Evolutionary conservation across 2,329 filamentous ascomycete species (phyloP), one percentile per base, ranked within the genome.

Genomic region (Leptographium lundbergii): DNA sequence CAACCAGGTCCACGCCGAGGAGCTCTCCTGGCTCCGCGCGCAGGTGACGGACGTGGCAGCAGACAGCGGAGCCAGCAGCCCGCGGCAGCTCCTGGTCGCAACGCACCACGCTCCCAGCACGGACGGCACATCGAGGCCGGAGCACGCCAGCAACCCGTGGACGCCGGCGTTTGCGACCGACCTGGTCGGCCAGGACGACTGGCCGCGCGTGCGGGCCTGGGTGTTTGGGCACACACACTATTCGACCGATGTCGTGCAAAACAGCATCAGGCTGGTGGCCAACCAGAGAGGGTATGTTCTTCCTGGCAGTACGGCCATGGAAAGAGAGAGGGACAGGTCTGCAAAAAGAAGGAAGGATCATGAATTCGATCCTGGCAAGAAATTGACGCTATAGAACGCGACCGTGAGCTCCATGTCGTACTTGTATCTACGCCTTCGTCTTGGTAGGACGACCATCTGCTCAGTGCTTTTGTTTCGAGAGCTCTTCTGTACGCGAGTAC

Each of bases 41-140:
- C 71, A 76, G 61, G 68, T 76, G 34, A 66, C 4, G 3, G 17
- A 63, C 42, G 59, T 42, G 56, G 61, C 53, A 59, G 57, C 25
- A 53, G 65, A 56, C 42, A 64, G 51, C 58, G 62, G 25, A 32
- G 50, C 50, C 14, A 32, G 17, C 17, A 17, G 48, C 14, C 17
- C 48, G 19, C 7, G 34, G n/a, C 47, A 55, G 50, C 39, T 50
- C 22, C 36, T 58, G 19, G 73, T 85, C 0, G 73, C 77, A 0
- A 84, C 80, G 0, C 80, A 84, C 57, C 81, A 85, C 64, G 79
- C 81, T 2, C 81, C 81, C 1, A 76, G 71, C n/a, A 63, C 78
- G 0, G 62, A 73, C 52, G 73, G 72, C 7, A 77, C 78, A 2
- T 77, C 80, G 0, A 71, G 71, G 2, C 80, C 80, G 0, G 72